Conservation (phyloP, 805 yeast species). For the Metschnikowia sp. region DNA sequence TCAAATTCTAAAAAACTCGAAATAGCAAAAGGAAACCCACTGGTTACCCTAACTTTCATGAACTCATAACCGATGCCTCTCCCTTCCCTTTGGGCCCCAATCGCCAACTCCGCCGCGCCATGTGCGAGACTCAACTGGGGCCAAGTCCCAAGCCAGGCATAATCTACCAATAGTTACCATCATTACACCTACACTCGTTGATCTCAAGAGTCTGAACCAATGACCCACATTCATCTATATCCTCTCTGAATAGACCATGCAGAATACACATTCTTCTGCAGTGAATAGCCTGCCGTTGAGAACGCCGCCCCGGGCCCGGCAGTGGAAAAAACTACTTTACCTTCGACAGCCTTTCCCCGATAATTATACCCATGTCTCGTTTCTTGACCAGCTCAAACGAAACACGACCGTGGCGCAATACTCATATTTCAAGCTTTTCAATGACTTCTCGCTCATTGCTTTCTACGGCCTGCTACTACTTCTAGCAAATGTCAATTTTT, state of each 20-base stretch:
- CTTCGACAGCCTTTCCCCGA: constrained; percentile 84
- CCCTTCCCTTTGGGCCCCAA: no score
- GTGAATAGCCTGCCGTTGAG: not conserved
- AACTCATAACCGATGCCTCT: no score
- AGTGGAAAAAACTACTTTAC: constrained; percentile 85
- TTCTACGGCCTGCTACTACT: constrained; percentile 63
- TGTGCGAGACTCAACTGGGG: no score
- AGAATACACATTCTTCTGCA: not conserved
- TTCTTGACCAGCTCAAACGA: constrained; percentile 73
- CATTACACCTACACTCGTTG: no score
- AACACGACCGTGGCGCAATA: constrained; percentile 72
- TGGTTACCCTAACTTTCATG: no score
- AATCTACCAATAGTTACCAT: no score
- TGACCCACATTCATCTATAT: no score
- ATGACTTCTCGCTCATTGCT: constrained; percentile 67
- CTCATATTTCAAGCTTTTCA: constrained; percentile 58
- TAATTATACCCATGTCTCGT: constrained; percentile 80
- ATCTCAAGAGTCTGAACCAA: no score
- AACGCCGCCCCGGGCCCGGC: not conserved
- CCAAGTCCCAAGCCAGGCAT: no score
- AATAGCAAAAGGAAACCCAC: no score
- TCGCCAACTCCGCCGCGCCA: no score
- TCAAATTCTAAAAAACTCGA: no score
- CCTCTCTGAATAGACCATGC: not conserved
- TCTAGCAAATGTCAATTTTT: constrained; percentile 65